phyloP scores from a whole-genome alignment of 495 filamentous ascomycete species.

The Lasiosphaeriaceae sp. region DNA sequence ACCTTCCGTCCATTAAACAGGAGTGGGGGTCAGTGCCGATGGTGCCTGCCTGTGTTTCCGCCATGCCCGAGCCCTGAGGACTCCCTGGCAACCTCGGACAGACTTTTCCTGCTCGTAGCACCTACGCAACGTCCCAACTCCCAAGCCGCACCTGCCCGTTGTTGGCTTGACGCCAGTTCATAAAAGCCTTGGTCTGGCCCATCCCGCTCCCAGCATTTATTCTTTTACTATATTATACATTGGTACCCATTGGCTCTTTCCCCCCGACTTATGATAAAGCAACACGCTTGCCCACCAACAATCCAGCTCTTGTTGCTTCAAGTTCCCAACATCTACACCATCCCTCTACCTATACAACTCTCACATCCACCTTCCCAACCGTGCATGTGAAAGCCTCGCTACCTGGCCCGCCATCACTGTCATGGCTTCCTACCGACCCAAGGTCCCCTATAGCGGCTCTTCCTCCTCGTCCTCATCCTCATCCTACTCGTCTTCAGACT shows the following conservation, averaged over 20 bases:
- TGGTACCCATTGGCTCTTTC: background rate
- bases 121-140: background rate
- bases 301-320: background rate
- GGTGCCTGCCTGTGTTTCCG: background rate
- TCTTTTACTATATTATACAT: background rate
- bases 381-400: background rate
- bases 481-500: slow-evolving; percentile 37
- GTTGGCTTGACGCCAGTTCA: background rate
- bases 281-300: background rate
- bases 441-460: slow-evolving; percentile 35
- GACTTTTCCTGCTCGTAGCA: background rate
- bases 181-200: background rate
- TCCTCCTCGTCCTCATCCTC: slow-evolving; percentile 31
- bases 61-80: background rate
- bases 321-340: background rate
- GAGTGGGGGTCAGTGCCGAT: background rate
- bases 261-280: background rate
- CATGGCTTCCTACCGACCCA: slow-evolving; percentile 37
- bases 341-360: background rate
- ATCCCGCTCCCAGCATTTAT: background rate
- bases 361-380: background rate
- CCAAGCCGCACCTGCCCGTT: background rate
- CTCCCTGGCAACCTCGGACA: slow-evolving; percentile 1
- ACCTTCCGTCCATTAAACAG: background rate
- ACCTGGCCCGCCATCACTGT: background rate